Percentiles rank a stretch among this genome's conserved stretches.
phyloP scores from a whole-genome alignment of 371 early-diverging fungal genomes.

The Circinella umbellata region DNA sequence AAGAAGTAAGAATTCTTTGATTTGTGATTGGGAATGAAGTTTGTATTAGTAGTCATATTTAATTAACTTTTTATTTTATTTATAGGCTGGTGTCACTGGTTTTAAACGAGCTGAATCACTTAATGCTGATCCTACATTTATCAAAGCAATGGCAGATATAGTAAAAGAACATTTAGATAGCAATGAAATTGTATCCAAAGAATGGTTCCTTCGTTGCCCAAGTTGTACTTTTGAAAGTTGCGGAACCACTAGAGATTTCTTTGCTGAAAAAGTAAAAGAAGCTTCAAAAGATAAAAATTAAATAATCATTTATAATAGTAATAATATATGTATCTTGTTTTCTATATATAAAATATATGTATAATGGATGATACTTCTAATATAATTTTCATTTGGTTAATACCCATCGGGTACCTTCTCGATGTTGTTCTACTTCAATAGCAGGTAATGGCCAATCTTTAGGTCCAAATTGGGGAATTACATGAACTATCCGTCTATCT shows the following conservation, averaged over 20 bases:
- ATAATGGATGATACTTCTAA: not conserved
- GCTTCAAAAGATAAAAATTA: conserved; percentile 4
- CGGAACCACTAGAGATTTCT: conserved; percentile 69
- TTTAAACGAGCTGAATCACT: conserved; percentile 89
- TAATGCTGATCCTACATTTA: conserved; percentile 89
- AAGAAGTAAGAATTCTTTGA: conserved; percentile 56
- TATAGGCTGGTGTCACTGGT: conserved; percentile 74
- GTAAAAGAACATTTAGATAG: conserved; percentile 79
- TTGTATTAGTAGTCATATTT: not conserved
- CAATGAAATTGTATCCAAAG: conserved; percentile 57
- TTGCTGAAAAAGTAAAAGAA: conserved; percentile 27
- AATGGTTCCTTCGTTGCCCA: conserved; percentile 84
- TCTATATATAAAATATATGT: not conserved
- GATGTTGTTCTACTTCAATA: conserved; percentile 69
- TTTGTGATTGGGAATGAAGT: too few species aligned
- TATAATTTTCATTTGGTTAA: conserved; percentile 13
- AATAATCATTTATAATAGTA: not conserved
- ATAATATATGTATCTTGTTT: not conserved
- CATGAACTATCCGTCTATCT: conserved; percentile 70
- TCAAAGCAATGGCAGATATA: conserved; percentile 86
- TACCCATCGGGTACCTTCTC: conserved; percentile 73
- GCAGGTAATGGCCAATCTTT: conserved; percentile 78
- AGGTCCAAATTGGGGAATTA: conserved; percentile 77
- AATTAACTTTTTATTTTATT: not conserved
- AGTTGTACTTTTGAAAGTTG: conserved; percentile 80